Evolutionary conservation across 352 stramenopile species (phyloP), one percentile per base, ranked within the genome.

Genomic region (Aphanomyces stellatus): DNA sequence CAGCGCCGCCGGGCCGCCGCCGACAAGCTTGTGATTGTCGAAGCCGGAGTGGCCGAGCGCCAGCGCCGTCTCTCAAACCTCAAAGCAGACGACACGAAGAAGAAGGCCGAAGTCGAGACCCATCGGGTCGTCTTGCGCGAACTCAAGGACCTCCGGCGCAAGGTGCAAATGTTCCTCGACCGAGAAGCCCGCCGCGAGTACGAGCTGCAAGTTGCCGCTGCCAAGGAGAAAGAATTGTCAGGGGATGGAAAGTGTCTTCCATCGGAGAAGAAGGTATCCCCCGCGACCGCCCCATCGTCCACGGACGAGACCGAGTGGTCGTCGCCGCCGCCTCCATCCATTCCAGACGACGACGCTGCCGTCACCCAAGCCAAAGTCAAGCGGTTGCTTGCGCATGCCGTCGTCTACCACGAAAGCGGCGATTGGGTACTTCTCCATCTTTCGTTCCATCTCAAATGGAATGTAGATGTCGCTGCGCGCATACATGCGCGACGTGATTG

Each of bases 101-200:
- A 83, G 7, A 68, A 69, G 3, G 62, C 78, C 10, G 53, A 56
- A 6, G 71, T 65, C 3, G 64, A 71, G 8, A 76, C 88, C 59
- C 71, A 81, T 6, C 27, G 88, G 6, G 71, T 57, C 24, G 70
- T 67, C 4, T 56, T 66, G 34, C 61, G 80, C 15, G 37, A 65
- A 33, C 56, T 91, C 24, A 61, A 69, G 7, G 33, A 71, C 34
- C 24, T 94, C 19, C 84, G 79, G 48, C 43, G 82, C 35, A 48
- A 71, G 0, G 82, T 94, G 37, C 69, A 74, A 7, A 60, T 86
- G 34, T 76, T 89, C 67, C 88, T 87, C 56, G 74, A 81, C 1
- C 80, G 76, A 11, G 60, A 67, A 43, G 42, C 48, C 7, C 40
- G 60, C 25, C 48, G 19, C 15, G 60, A 67, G 34, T 67, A 49